Base-by-base conservation (phyloP, 208 protist species). In the Crithidia brevicula region DNA sequence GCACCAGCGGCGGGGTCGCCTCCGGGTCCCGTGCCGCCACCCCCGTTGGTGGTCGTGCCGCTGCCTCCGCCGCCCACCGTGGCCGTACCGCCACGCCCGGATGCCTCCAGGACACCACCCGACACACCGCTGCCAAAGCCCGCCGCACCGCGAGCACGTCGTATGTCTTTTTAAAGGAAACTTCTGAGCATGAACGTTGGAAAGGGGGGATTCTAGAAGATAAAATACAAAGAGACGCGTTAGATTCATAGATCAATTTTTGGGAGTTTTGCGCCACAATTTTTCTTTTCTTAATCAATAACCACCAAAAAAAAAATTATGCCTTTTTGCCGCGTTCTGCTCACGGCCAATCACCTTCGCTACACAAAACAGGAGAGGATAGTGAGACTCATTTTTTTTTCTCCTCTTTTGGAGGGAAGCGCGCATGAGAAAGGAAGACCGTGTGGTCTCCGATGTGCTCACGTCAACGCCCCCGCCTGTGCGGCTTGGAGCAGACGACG, bases 91-190 rank as follows among this genome's bases (percentile, higher is more conserved):
- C 6, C 16, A 20, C 43, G 25, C 11, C 31, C 25, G 6, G 54
- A 22, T 33, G 42, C 0, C 51, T 40, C 22, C 7, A 36, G 22
- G 34, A 63, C 58, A 30, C 43, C 58, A 4, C 45, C 58, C n/a
- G 58, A 64, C 27, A 52, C 58, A n/a, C 22, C 47, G 33, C 56
- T 50, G 1, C 43, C 43, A 11, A 68, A 67, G 31, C 16, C 69
- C 1, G 34, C 61, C 0, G 38, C 43, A 15, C 61, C 61, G 0
- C 42, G 5, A 6, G 45, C 50, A 16, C 67, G 74, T 20, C 60
- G 74, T 27, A 67, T 66, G 56, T 81, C 74, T 16, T 81, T 81
- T 53, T 81, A 72, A 52, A 23, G 31, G 52, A 40, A 10, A 27
- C 33, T 23, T 18, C 18, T 40, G 1, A 16, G 36, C 15, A 16